These are phyloP conservation scores for Colletotrichum orbiculare DNA, from an alignment of 2,329 filamentous ascomycete genomes.

Conservation along the genomic window DNA sequence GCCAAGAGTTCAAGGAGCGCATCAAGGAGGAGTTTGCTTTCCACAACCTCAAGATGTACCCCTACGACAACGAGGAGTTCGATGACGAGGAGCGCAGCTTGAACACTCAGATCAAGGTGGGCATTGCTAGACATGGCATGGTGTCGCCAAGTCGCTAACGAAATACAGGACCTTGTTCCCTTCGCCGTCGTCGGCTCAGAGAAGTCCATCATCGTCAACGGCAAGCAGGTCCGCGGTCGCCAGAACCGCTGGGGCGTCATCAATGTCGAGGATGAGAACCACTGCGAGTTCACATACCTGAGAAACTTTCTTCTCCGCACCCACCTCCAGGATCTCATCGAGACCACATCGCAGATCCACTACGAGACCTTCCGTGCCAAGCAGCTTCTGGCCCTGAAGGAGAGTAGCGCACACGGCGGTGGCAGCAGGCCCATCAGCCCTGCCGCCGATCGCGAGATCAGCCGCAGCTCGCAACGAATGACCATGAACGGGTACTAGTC, in stretches of 20 bases:
- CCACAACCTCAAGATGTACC: conserved; percentile 99
- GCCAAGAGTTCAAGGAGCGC: conserved; percentile 95
- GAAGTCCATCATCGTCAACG: conserved; percentile 96
- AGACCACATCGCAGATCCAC: conserved; percentile 99
- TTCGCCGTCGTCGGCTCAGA: conserved; percentile 98
- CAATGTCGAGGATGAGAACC: conserved; percentile 99
- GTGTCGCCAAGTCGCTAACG: conserved; percentile 46
- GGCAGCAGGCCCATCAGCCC: conserved; percentile 95
- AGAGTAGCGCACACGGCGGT: conserved; percentile 88
- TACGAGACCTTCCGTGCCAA: conserved; percentile 99
- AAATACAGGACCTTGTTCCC: conserved; percentile 82
- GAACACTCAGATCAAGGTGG: conserved; percentile 96
- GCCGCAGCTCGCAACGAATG: conserved; percentile 96
- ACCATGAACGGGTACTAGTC: conserved; percentile 98
- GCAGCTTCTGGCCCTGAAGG: conserved; percentile 97
- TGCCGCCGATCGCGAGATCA: conserved; percentile 92
- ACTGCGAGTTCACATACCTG: conserved; percentile 99
- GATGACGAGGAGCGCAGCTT: conserved; percentile 95
- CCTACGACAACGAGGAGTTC: conserved; percentile 99
- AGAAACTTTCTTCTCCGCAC: conserved; percentile 98
- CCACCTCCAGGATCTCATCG: conserved; percentile 97
- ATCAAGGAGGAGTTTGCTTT: conserved; percentile 99
- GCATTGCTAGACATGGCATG: not conserved
- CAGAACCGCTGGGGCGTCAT: conserved; percentile 99
- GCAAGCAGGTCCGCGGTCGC: conserved; percentile 95